These are phyloP conservation scores for Globisporangium emineosum DNA, from an alignment of 352 stramenopile species.

Conservation along the genomic window DNA sequence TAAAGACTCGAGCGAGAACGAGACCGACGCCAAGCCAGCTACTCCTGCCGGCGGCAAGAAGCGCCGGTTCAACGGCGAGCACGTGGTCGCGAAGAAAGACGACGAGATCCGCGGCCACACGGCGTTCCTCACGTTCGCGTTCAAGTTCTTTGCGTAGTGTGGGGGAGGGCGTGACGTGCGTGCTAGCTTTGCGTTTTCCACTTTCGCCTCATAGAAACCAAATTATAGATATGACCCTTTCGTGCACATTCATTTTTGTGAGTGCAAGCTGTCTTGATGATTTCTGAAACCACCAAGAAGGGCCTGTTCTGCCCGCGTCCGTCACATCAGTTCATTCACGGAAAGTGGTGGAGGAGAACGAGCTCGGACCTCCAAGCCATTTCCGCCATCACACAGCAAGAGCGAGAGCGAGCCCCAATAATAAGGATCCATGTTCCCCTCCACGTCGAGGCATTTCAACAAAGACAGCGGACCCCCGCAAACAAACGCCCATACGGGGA, in stretches of 20 bases:
- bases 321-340: neutral
- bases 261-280: neutral
- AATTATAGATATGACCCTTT: conserved; percentile 3
- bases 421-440: neutral
- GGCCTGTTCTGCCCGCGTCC: neutral
- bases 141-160: conserved; percentile 67
- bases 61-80: conserved; percentile 55
- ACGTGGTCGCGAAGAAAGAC: conserved; percentile 82
- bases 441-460: neutral
- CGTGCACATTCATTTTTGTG: neutral
- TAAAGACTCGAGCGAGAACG: conserved; percentile 22
- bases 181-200: neutral
- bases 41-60: conserved; percentile 27
- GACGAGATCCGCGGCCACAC: conserved; percentile 85
- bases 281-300: conserved; percentile 3
- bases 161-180: neutral
- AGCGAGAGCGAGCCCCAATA: neutral
- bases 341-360: no score
- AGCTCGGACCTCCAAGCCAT: neutral
- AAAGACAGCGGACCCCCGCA: neutral
- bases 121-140: conserved; percentile 84
- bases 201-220: conserved; percentile 2
- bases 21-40: neutral
- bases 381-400: neutral
- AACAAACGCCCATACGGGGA: neutral